phyloP scores from a whole-genome alignment of 176 grass and related monocot genomes.

The Aegilops speltoides region DNA sequence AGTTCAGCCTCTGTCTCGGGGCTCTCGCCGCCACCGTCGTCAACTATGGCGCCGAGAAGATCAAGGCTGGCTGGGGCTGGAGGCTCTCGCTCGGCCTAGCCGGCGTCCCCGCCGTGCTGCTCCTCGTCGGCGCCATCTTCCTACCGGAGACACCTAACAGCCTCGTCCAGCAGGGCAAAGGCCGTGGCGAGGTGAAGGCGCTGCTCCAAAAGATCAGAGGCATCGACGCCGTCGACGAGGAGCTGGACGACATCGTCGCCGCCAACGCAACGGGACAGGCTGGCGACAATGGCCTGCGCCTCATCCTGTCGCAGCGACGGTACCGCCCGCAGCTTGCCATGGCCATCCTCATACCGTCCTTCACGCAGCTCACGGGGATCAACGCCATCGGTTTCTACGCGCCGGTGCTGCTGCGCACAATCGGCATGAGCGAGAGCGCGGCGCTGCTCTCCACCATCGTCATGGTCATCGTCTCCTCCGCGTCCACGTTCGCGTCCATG shows the following conservation, averaged over 20 bases:
- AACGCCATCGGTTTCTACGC: too few relatives aligned
- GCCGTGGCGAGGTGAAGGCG: neutral
- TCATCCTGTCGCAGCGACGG: neutral
- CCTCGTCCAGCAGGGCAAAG: conserved; percentile 42
- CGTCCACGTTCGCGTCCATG: too few relatives aligned
- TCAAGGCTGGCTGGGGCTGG: conserved; percentile 53
- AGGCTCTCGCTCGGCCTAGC: conserved; percentile 50
- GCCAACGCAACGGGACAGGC: neutral
- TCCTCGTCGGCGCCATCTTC: conserved; percentile 47
- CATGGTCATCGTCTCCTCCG: too few relatives aligned
- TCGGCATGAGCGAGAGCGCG: too few relatives aligned
- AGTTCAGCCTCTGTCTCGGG: conserved; percentile 47
- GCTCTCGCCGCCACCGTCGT: conserved; percentile 39
- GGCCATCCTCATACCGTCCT: neutral
- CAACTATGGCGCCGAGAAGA: conserved; percentile 55
- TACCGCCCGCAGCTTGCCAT: neutral
- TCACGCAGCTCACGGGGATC: too few relatives aligned
- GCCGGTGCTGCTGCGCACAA: too few relatives aligned
- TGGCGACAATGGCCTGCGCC: neutral
- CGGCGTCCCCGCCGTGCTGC: conserved; percentile 43
- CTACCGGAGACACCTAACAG: conserved; percentile 61
- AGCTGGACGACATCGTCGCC: conserved; percentile 46
- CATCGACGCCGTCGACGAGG: conserved; percentile 24
- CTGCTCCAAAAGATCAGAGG: conserved; percentile 47
- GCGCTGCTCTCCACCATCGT: too few relatives aligned